phyloP scores from a whole-genome alignment of 73 alveolate species.

The Uronychia setigera region DNA sequence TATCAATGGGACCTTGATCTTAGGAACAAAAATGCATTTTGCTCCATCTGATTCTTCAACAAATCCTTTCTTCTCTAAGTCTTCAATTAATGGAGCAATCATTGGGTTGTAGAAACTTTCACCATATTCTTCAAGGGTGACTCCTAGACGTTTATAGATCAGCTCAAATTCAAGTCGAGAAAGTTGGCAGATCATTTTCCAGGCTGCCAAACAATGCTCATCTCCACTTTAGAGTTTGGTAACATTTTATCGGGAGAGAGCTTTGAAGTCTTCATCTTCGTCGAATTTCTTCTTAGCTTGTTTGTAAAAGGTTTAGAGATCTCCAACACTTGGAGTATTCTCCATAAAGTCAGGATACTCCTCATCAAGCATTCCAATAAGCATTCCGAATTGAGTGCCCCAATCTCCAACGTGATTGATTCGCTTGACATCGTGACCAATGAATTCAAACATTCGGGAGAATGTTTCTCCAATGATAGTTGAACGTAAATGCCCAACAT shows the following conservation, averaged over 20 bases:
- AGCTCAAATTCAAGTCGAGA: constrained; percentile 90
- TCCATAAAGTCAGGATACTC: constrained; percentile 91
- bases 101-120: constrained; percentile 97
- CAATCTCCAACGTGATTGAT: constrained; percentile 99
- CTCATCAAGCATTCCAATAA: constrained; percentile 91
- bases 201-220: constrained; percentile 87
- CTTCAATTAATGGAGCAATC: constrained; percentile 89
- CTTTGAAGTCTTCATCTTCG: constrained; percentile 92
- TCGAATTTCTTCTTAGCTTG: constrained; percentile 96
- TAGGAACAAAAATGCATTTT: constrained; percentile 80
- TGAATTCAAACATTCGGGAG: constrained; percentile 97
- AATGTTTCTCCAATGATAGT: constrained; percentile 98
- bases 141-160: constrained; percentile 92
- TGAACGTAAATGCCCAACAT: constrained; percentile 99
- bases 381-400: constrained; percentile 99
- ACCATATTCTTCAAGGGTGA: constrained; percentile 90
- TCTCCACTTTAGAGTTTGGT: constrained; percentile 97
- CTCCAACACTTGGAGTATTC: constrained; percentile 88
- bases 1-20: constrained; percentile 86
- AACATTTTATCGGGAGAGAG: constrained; percentile 86
- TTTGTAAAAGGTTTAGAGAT: constrained; percentile 94
- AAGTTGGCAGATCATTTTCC: constrained; percentile 97
- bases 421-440: constrained; percentile 95
- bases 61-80: constrained; percentile 82
- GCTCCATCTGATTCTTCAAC: constrained; percentile 90